Conservation (phyloP, 257 asterid species). For the Mitragyna speciosa region DNA sequence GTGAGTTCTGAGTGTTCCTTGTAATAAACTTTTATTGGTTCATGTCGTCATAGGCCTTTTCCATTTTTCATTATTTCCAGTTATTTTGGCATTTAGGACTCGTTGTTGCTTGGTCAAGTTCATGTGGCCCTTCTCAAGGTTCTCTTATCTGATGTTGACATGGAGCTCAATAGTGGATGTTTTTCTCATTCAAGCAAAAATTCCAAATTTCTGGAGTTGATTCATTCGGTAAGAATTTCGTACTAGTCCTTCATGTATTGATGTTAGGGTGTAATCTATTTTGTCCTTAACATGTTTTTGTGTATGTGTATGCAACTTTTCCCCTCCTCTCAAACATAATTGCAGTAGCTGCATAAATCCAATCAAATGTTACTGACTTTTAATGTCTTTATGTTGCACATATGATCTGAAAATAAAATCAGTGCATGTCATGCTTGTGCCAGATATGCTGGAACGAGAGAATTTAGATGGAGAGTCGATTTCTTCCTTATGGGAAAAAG, state of each 20-base stretch:
- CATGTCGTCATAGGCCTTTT: slow-evolving; percentile 5
- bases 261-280: not conserved
- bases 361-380: no score
- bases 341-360: not conserved
- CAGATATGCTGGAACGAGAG: not conserved
- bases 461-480: not conserved
- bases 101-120: slow-evolving; percentile 83
- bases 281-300: not conserved
- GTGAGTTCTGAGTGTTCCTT: slow-evolving; percentile 39
- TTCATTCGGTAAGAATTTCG: slow-evolving; percentile 61
- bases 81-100: slow-evolving; percentile 55
- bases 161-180: slow-evolving; percentile 59
- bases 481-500: not conserved
- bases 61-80: slow-evolving; percentile 21
- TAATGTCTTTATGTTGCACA: not conserved
- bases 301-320: not conserved
- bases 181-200: slow-evolving; percentile 64
- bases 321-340: not conserved
- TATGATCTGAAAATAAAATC: no score
- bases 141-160: slow-evolving; percentile 64
- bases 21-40: not conserved
- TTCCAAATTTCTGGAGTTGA: slow-evolving; percentile 73
- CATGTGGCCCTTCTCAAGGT: slow-evolving; percentile 78
- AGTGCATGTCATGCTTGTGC: no score
- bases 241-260: not conserved